Evolutionary conservation across 1,284 basidiomycete genomes (phyloP).

Genomic region (Rhizopogon hawkerae): DNA sequence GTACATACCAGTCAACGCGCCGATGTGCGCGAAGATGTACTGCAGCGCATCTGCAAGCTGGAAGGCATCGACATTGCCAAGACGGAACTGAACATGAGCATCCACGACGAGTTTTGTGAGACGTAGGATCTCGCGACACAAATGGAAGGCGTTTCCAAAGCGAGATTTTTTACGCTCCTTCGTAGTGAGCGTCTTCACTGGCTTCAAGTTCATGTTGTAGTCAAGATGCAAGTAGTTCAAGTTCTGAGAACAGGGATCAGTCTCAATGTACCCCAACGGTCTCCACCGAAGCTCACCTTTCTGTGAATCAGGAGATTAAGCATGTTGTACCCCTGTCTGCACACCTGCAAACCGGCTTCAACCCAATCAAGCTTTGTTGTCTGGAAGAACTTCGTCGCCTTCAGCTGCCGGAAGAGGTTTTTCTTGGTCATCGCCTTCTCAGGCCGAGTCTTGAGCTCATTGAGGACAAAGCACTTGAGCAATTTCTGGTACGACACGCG

Average conservation of each 20-base stretch:
- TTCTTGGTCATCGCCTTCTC: constrained; percentile 99
- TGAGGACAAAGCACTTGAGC: constrained; percentile 92
- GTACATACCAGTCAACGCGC: constrained; percentile 98
- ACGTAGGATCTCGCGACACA: constrained; percentile 95
- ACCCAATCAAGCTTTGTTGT: constrained; percentile 98
- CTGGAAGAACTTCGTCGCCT: constrained; percentile 99
- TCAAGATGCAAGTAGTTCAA: constrained; percentile 92
- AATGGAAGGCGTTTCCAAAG: constrained; percentile 98
- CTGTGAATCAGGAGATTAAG: constrained; percentile 97
- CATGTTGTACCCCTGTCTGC: constrained; percentile 99
- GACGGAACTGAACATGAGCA: constrained; percentile 96
- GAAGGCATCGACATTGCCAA: constrained; percentile 99
- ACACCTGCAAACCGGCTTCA: constrained; percentile 97
- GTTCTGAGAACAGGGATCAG: constrained; percentile 46
- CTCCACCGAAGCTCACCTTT: constrained; percentile 49
- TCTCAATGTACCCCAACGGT: constrained; percentile 3
- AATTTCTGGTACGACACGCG: constrained; percentile 99
- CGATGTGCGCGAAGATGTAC: constrained; percentile 97
- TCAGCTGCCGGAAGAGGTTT: constrained; percentile 91
- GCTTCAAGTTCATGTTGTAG: constrained; percentile 95
- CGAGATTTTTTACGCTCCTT: constrained; percentile 99
- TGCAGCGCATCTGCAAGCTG: constrained; percentile 98
- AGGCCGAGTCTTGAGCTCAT: constrained; percentile 80
- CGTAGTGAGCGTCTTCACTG: constrained; percentile 97
- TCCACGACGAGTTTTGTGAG: constrained; percentile 98